Conservation (phyloP, 208 protist species). For the Acanthamoeba lenticulata region DNA sequence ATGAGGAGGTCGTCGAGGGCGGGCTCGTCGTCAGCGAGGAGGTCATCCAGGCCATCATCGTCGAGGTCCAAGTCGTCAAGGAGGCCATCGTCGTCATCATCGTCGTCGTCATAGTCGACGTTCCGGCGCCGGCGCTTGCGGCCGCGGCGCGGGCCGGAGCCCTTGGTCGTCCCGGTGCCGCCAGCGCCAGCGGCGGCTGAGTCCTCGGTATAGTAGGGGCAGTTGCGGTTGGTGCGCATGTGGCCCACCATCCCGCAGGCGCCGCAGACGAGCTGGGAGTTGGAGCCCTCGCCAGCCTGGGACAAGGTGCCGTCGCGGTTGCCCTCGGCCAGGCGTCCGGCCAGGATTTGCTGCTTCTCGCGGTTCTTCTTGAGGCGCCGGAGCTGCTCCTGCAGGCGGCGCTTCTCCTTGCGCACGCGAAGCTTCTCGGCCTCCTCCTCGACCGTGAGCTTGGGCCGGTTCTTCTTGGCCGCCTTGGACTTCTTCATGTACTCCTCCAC, state of each 20-base stretch:
- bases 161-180: not conserved
- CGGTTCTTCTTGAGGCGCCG: slow-evolving; percentile 65
- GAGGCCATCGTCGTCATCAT: not conserved
- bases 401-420: slow-evolving; percentile 58
- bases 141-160: not conserved
- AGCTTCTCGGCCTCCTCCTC: slow-evolving; percentile 70
- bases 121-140: not conserved
- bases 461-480: slow-evolving; percentile 42
- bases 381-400: slow-evolving; percentile 69
- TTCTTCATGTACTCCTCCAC: slow-evolving; percentile 74
- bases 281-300: not conserved
- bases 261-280: slow-evolving; percentile 35
- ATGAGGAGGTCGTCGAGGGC: not conserved
- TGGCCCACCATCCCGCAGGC: slow-evolving; percentile 70
- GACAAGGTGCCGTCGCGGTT: slow-evolving; percentile 37
- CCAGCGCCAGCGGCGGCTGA: not conserved
- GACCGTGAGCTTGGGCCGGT: slow-evolving; percentile 68
- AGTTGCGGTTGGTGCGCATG: slow-evolving; percentile 72
- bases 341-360: slow-evolving; percentile 25
- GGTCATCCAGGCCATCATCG: too few species aligned
- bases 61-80: not conserved
- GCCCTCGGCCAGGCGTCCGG: slow-evolving; percentile 20
- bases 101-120: not conserved
- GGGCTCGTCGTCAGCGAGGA: not conserved
- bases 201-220: slow-evolving; percentile 64